Evolutionary conservation across 2,329 filamentous ascomycete genomes (phyloP), one percentile per base, ranked within the genome.

Genomic region (Pseudonectria buxi): DNA sequence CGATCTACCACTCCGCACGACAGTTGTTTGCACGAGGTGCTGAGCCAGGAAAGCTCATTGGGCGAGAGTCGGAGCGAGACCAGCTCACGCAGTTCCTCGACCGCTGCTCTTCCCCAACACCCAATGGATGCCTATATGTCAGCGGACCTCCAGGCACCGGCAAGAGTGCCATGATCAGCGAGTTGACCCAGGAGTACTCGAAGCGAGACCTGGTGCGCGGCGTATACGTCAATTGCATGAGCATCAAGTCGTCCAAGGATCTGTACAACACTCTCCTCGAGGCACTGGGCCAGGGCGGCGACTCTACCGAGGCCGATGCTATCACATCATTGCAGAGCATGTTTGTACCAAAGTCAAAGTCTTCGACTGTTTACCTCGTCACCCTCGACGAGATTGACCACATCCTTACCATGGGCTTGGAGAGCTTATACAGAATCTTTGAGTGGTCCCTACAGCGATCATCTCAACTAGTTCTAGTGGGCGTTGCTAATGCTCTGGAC

Each of bases 341-440:
- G 36, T 90, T 96, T 54, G 63, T 83, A 30, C 71, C 79, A 22
- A 78, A 70, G 58, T 75, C 72, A 44, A 72, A 68, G 43, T 61
- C 62, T 3, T 59, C 67, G 3, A 65, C 70, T 13, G 74, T 85
- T 10, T 94, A 84, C 54, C 60, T 96, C n/a, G 78, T 98, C 22
- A 84, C 87, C 2, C 69, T 98, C 39, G 92, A 98, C 54, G 92
- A 98, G 64, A 90, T 98, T 41, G 92, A 98, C 54, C 86, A 94
- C 54, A 80, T 98, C 32, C 71, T 98, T 27, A 90, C 86, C 2
- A 71, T 95, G 44, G 90, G 95, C 49, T 68, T 92, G 39, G 87
- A 94, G 49, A 83, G 92, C 36, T 69, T 98, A 11, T 95, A 96
- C 63, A 84, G 80, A 43, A 70, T 98, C n/a, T 95, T 98, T 49